Base-by-base conservation (phyloP, 2,329 filamentous ascomycete genomes). In the Parasarocladium wereldwijsianum region DNA sequence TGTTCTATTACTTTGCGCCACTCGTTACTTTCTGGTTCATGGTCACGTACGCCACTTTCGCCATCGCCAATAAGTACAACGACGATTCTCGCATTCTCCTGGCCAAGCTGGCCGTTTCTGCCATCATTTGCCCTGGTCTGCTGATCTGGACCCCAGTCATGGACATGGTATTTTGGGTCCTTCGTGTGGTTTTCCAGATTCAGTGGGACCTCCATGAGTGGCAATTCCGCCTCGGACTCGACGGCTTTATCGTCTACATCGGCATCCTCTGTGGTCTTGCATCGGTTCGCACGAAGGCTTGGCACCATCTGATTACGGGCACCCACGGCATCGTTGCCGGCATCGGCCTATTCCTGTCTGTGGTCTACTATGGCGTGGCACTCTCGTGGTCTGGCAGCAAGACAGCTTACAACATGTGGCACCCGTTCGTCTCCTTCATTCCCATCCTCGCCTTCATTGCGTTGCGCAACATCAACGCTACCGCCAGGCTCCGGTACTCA, bases 21-120 rank as follows among this genome's bases (percentile, higher is more conserved):
- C 51, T 74, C 2, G 56, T 66, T 22, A 71, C 60, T 28, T 72
- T 76, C 43, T 78, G 71, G 67, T 77, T 73, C 42, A 37, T 71
- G 5, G 49, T 72, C 14, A 51, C 69, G n/a, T 76, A 60, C 42
- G 37, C 51, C 17, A 70, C 66, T 4, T 50, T 76, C 33, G 49
- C 54, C 12, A 41, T 61, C 12, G 52, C 51, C 19, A 46, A 46
- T 4, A 39, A 42, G 16, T 43, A 47, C 36, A 72, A 72, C 37
- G 43, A 51, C 12, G 55, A 54, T 26, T 40, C 53, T 4, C 39
- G 40, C 3, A 57, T 57, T 20, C 39, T 73, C 3, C 17, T 64
- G 8, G 40, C 43, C 18, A 75, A 73, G 39, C 55, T 71, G 4
- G 17, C 54, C 2, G 32, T 60, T 11, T 60, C 65, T 5, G 55